A percentile compares a stretch with the other conserved stretches of the same genome.
These are phyloP conservation scores for Rosa chinensis DNA, from an alignment of 306 rosid genomes.

Conservation along the genomic window DNA sequence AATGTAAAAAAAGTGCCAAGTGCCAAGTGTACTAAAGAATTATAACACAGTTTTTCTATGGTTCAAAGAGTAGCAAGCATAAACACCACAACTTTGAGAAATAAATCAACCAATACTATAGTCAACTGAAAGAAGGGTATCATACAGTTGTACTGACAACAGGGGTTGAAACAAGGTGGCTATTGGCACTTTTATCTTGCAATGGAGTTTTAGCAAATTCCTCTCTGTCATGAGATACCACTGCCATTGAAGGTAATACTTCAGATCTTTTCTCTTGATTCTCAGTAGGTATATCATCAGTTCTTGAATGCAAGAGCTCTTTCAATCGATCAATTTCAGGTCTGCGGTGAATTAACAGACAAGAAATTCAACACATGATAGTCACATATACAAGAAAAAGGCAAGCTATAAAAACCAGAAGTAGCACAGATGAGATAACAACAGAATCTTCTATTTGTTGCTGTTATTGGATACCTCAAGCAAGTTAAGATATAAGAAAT, in stretches of 20 bases:
- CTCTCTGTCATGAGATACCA: constrained; percentile 37
- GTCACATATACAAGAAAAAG: background rate
- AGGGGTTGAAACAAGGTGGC: constrained; percentile 43
- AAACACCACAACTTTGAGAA: constrained; percentile 1
- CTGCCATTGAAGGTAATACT: constrained; percentile 36
- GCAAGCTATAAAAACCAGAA: background rate
- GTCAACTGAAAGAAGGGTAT: constrained; percentile 8
- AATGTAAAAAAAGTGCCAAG: constrained; percentile 22
- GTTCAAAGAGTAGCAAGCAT: background rate
- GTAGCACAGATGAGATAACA: background rate
- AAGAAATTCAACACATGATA: constrained; percentile 6
- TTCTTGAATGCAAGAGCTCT: constrained; percentile 71
- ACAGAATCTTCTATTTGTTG: background rate
- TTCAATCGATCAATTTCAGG: constrained; percentile 87
- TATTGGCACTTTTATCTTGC: constrained; percentile 39
- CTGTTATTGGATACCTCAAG: background rate
- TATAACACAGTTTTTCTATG: background rate
- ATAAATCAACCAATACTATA: constrained; percentile 6
- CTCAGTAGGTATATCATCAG: constrained; percentile 48
- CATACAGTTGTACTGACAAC: constrained; percentile 52
- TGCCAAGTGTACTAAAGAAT: constrained; percentile 3
- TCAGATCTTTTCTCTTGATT: constrained; percentile 47
- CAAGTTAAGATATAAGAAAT: background rate
- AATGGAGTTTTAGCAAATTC: constrained; percentile 36
- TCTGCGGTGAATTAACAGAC: constrained; percentile 43